These are phyloP conservation scores for Ceratorhiza oryzae-sativae DNA, from an alignment of 1,284 basidiomycete genomes.

Conservation along the genomic window DNA sequence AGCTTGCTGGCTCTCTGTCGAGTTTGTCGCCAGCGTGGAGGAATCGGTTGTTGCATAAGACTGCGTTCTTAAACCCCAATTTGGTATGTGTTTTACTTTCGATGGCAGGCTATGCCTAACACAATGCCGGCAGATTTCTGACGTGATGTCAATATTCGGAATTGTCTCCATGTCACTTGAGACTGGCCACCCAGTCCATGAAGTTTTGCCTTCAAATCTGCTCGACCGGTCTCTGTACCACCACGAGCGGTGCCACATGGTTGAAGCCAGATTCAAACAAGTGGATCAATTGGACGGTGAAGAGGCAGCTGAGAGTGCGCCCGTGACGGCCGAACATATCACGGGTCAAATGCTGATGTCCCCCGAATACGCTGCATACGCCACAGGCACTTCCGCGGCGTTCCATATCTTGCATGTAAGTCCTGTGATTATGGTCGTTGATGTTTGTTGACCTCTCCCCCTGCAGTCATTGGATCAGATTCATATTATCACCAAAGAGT, in stretches of 20 bases:
- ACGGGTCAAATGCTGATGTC: slow-evolving; percentile 49
- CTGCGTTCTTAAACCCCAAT: slow-evolving; percentile 59
- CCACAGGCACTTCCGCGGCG: slow-evolving; percentile 56
- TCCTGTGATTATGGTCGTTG: slow-evolving; percentile 12
- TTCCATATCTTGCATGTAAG: slow-evolving; percentile 56
- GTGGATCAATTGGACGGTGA: slow-evolving; percentile 24
- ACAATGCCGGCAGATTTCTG: slow-evolving; percentile 52
- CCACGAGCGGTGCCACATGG: slow-evolving; percentile 41
- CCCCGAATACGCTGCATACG: slow-evolving; percentile 58
- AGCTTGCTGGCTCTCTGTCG: slow-evolving; percentile 56
- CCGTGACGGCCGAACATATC: slow-evolving; percentile 42
- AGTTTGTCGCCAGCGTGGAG: slow-evolving; percentile 55
- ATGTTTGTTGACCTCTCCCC: not conserved
- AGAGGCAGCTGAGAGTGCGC: slow-evolving; percentile 42
- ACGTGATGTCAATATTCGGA: slow-evolving; percentile 57
- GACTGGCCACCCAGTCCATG: slow-evolving; percentile 58
- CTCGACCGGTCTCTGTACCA: slow-evolving; percentile 58
- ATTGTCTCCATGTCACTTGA: slow-evolving; percentile 58
- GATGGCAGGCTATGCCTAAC: slow-evolving; percentile 44
- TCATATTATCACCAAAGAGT: slow-evolving; percentile 52
- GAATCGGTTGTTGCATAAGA: slow-evolving; percentile 53
- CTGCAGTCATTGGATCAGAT: slow-evolving; percentile 57
- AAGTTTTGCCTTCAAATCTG: slow-evolving; percentile 56
- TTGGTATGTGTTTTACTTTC: slow-evolving; percentile 51
- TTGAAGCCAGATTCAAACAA: slow-evolving; percentile 32